Conservation (phyloP, 306 rosid species). For the Neltuma alba region DNA sequence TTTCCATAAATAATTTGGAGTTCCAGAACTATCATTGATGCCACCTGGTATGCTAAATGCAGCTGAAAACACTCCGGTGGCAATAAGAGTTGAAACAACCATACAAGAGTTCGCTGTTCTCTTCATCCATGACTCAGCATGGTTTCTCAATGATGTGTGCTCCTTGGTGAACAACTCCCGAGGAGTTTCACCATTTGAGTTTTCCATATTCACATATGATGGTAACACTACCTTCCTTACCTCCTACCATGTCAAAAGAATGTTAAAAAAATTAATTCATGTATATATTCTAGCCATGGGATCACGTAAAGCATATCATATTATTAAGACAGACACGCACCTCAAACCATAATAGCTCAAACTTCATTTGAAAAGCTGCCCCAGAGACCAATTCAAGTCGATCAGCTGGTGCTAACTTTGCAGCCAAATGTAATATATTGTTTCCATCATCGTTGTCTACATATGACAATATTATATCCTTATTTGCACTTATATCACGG, state of each 20-base stretch:
- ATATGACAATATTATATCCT: slow-evolving; percentile 30
- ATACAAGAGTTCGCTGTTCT: slow-evolving; percentile 42
- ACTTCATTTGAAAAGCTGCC: slow-evolving; percentile 47
- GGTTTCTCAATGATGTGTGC: not conserved
- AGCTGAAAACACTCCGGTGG: not conserved
- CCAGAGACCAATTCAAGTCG: slow-evolving; percentile 44
- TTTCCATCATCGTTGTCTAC: not conserved
- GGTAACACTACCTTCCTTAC: slow-evolving; percentile 48
- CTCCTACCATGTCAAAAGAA: slow-evolving; percentile 34
- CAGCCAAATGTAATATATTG: slow-evolving; percentile 46
- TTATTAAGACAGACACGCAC: no score
- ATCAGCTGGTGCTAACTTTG: slow-evolving; percentile 35
- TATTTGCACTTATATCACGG: slow-evolving; percentile 24
- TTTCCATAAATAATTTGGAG: slow-evolving; percentile 8
- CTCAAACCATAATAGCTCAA: slow-evolving; percentile 47
- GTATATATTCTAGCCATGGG: no score
- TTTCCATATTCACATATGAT: slow-evolving; percentile 21
- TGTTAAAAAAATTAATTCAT: not conserved
- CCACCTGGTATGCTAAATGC: slow-evolving; percentile 34
- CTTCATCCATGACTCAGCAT: slow-evolving; percentile 55
- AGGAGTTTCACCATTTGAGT: slow-evolving; percentile 32
- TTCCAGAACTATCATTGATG: not conserved
- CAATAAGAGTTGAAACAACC: slow-evolving; percentile 12
- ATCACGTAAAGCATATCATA: no score
- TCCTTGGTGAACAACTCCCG: slow-evolving; percentile 37